phyloP scores from a whole-genome alignment of 2,329 filamentous ascomycete species.

The Ophiostoma ips region DNA sequence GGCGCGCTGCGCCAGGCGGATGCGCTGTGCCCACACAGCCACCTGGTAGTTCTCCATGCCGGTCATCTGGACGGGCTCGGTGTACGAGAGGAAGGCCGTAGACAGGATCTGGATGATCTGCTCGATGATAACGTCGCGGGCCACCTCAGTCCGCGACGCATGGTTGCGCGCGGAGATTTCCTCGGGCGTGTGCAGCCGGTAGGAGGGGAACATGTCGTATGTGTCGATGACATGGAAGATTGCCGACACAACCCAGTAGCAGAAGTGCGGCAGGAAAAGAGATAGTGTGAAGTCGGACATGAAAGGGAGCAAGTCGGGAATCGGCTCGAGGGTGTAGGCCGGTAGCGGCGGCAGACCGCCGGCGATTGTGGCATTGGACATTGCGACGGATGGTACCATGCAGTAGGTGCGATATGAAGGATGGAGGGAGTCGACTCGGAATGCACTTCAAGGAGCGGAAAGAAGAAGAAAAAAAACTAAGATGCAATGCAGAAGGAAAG shows the following conservation, averaged over 20 bases:
- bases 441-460: too few species aligned
- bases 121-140: conserved; percentile 82
- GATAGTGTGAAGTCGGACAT: conserved; percentile 72
- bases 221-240: conserved; percentile 81
- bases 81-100: conserved; percentile 50
- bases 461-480: background rate
- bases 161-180: conserved; percentile 82
- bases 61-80: conserved; percentile 58
- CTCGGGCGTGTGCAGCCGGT: conserved; percentile 87
- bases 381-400: conserved; percentile 28
- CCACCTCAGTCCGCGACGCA: conserved; percentile 69
- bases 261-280: conserved; percentile 60
- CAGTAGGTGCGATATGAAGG: background rate
- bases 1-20: conserved; percentile 66
- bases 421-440: too few species aligned
- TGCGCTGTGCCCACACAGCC: conserved; percentile 73
- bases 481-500: background rate
- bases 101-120: conserved; percentile 76
- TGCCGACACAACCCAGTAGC: conserved; percentile 78
- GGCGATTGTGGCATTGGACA: conserved; percentile 39
- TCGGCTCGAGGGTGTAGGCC: conserved; percentile 57
- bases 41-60: conserved; percentile 79
- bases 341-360: conserved; percentile 73
- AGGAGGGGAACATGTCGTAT: conserved; percentile 75
- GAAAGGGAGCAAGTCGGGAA: conserved; percentile 59